A percentile compares a stretch with the other conserved stretches of the same genome.
These are phyloP conservation scores for Teratosphaeria destructans DNA, from an alignment of 2,329 filamentous ascomycete species.

Conservation along the genomic window DNA sequence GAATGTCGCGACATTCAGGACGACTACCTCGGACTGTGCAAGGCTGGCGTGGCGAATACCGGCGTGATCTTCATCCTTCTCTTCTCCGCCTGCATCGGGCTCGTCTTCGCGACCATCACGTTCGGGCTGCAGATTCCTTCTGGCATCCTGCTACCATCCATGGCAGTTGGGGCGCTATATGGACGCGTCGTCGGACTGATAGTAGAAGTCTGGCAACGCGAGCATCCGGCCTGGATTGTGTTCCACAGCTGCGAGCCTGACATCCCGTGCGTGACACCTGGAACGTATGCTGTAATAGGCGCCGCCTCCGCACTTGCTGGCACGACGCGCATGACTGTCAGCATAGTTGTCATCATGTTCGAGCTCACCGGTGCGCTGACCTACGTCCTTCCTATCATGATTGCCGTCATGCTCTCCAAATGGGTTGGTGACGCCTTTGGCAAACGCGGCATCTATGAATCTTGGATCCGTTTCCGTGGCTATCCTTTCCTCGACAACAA, in stretches of 20 bases:
- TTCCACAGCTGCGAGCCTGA: slow-evolving; percentile 76
- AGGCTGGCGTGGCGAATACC: slow-evolving; percentile 70
- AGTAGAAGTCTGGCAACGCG: slow-evolving; percentile 77
- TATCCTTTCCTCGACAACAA: slow-evolving; percentile 93
- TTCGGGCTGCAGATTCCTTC: slow-evolving; percentile 93
- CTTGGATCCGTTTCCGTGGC: slow-evolving; percentile 92
- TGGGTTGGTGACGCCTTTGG: slow-evolving; percentile 97
- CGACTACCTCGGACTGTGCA: slow-evolving; percentile 84
- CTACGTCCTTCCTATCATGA: slow-evolving; percentile 98
- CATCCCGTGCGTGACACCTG: slow-evolving; percentile 78
- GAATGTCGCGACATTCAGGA: slow-evolving; percentile 76
- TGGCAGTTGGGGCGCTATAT: slow-evolving; percentile 86
- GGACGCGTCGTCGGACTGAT: slow-evolving; percentile 83
- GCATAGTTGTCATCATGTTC: slow-evolving; percentile 99
- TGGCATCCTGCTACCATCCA: slow-evolving; percentile 89
- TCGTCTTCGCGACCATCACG: slow-evolving; percentile 74
- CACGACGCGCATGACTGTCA: slow-evolving; percentile 92
- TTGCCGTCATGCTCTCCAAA: slow-evolving; percentile 95
- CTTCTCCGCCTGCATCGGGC: slow-evolving; percentile 71
- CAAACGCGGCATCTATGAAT: slow-evolving; percentile 88
- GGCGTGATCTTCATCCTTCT: slow-evolving; percentile 74
- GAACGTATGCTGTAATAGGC: slow-evolving; percentile 92
- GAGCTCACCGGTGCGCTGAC: slow-evolving; percentile 94
- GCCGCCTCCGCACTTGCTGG: slow-evolving; percentile 90
- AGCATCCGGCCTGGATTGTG: slow-evolving; percentile 63